Conservation (phyloP, 2,329 filamentous ascomycete genomes). For the Ceratocystis papillata region DNA sequence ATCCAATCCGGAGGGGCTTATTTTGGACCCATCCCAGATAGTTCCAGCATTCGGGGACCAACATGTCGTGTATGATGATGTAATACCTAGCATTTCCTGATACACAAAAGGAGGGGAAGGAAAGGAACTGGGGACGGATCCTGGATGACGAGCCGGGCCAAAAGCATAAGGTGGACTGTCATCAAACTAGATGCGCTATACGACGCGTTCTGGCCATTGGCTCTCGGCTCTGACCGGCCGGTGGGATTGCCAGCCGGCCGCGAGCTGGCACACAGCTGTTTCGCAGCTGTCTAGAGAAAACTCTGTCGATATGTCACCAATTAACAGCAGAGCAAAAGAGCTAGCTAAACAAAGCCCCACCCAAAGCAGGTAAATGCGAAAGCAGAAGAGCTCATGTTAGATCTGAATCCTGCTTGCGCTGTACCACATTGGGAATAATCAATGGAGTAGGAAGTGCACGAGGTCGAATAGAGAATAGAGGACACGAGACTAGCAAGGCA, state of each 20-base stretch:
- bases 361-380: background rate
- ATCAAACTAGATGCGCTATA: background rate
- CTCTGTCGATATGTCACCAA: slow-evolving; percentile 3
- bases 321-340: background rate
- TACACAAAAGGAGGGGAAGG: no score
- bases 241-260: background rate
- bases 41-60: background rate
- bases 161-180: background rate
- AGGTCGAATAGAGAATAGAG: background rate
- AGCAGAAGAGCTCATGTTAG: background rate
- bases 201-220: background rate
- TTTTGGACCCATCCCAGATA: background rate
- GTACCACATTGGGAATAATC: background rate
- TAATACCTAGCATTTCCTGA: background rate
- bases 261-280: background rate
- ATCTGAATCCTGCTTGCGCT: background rate
- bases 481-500: background rate
- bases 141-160: no score
- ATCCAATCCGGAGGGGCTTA: background rate
- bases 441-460: background rate
- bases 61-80: background rate
- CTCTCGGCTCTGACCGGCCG: background rate
- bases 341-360: background rate
- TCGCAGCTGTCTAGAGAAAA: background rate
- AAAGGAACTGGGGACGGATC: no score